phyloP scores from a whole-genome alignment of 176 grass and related monocot genomes.

The Thinopyrum elongatum region DNA sequence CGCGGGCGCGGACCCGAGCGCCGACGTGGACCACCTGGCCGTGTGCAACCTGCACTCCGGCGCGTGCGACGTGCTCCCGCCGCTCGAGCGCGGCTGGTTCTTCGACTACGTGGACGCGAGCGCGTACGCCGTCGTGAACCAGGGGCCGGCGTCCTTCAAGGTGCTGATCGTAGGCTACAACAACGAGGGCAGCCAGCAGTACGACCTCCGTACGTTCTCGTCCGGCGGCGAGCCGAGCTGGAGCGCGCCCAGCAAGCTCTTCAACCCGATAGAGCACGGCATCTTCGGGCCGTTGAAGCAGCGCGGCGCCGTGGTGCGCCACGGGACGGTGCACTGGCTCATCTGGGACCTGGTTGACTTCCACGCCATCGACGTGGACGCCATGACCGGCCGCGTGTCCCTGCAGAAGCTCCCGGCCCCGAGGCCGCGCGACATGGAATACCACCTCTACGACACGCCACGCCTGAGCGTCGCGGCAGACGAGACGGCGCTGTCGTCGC shows the following conservation, averaged over 20 bases:
- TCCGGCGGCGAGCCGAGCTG: neutral
- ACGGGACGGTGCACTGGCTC: neutral
- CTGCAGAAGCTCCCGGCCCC: neutral
- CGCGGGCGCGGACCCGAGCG: neutral
- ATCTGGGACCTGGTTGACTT: neutral
- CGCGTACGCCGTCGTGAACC: neutral
- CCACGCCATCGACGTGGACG: neutral
- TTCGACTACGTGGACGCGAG: neutral
- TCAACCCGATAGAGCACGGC: neutral
- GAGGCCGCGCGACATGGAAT: neutral
- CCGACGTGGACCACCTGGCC: neutral
- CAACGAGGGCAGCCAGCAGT: neutral
- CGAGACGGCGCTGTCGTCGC: neutral
- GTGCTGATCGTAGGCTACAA: neutral
- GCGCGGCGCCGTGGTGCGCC: neutral
- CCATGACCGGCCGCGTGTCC: neutral
- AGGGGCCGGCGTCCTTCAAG: neutral
- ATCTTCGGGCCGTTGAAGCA: neutral
- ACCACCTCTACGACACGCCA: neutral
- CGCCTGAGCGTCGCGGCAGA: neutral
- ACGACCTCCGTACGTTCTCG: neutral
- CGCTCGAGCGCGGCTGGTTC: neutral
- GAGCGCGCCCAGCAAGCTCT: neutral
- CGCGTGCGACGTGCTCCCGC: neutral
- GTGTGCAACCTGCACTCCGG: conserved; percentile 1